A percentile compares a stretch with the other conserved stretches of the same genome.
These are phyloP conservation scores for Fusarium pilosicola DNA, from an alignment of 2,329 filamentous ascomycete genomes.

Conservation along the genomic window DNA sequence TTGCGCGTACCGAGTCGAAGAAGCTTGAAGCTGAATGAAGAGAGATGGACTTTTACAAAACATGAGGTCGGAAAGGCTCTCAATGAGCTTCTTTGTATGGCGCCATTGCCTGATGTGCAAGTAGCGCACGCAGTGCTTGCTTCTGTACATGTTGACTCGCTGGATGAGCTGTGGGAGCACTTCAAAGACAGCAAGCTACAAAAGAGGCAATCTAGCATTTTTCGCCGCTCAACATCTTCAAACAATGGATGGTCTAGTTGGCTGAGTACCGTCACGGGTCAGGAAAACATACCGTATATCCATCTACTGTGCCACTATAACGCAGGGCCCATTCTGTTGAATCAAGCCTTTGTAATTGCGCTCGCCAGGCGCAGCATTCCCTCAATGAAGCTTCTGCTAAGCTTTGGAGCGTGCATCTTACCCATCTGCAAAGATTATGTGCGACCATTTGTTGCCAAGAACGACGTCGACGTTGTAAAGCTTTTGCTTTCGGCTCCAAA, in stretches of 20 bases:
- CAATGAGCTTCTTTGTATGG: not conserved
- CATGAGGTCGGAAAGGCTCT: slow-evolving; percentile 19
- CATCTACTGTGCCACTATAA: not conserved
- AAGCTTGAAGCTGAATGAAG: not conserved
- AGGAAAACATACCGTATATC: not conserved
- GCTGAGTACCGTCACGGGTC: not conserved
- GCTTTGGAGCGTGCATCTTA: not conserved
- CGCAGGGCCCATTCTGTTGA: not conserved
- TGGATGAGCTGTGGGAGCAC: slow-evolving; percentile 25
- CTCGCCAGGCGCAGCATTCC: not conserved
- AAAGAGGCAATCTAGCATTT: not conserved
- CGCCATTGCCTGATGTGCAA: not conserved
- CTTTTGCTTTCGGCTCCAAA: not conserved
- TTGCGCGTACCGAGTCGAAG: not conserved
- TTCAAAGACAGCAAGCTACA: slow-evolving; percentile 10
- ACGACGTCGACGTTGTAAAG: not conserved
- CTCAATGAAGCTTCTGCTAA: not conserved
- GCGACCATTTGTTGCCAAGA: not conserved
- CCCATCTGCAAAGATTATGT: not conserved
- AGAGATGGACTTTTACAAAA: slow-evolving; percentile 14
- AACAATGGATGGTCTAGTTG: not conserved
- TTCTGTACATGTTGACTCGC: not conserved
- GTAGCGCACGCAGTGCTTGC: slow-evolving; percentile 14
- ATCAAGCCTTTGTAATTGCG: not conserved
- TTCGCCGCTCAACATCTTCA: not conserved